Base-by-base conservation (phyloP, 352 stramenopile species). In the Thalassiosira mediterranea region DNA sequence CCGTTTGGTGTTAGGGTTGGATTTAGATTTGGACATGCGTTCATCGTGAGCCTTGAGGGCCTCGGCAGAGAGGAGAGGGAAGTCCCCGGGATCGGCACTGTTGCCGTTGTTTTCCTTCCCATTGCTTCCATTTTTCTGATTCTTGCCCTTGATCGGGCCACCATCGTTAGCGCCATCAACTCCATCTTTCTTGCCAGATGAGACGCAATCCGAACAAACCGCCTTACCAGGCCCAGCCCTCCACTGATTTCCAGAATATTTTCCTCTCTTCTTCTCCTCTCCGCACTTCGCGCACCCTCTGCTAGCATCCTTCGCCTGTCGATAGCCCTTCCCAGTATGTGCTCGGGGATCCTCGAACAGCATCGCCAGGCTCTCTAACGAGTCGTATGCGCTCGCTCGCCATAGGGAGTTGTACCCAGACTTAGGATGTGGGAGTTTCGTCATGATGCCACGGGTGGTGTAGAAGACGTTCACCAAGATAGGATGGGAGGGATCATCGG, bases 401-500 rank as follows among this genome's bases (percentile, higher is more conserved):
- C 69, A 79, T 11, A 79, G 13, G 4, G 25, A 29, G 29, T 77
- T 77, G 40, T 64, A 63, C n/a, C 72, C 65, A 15, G 38, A 15
- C 0, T 17, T 74, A 11, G 72, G 72, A 40, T 81, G 72, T 10
- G 52, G 7, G 4, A 78, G 46, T 26, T 78, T 25, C 2, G 66
- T 81, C 72, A 81, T 81, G 25, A 81, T 70, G 17, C 58, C 56
- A 15, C 64, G 47, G 7, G 72, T 81, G 5, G 72, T 81, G 53
- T 77, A 77, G 53, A 67, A 81, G 10, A 81, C 40, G 37, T 81
- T 81, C 38, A 81, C 65, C 3, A 79, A 62, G 17, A 44, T 69
- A 28, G 69, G 69, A 42, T 64, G 29, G 1, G 19, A 17, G 44
- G 42, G 10, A 4, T 51, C 52, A 34, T 56, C 53, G n/a, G n/a